Evolutionary conservation across 148 eudicot genomes (phyloP).

Genomic region (Camellia sinensis): DNA sequence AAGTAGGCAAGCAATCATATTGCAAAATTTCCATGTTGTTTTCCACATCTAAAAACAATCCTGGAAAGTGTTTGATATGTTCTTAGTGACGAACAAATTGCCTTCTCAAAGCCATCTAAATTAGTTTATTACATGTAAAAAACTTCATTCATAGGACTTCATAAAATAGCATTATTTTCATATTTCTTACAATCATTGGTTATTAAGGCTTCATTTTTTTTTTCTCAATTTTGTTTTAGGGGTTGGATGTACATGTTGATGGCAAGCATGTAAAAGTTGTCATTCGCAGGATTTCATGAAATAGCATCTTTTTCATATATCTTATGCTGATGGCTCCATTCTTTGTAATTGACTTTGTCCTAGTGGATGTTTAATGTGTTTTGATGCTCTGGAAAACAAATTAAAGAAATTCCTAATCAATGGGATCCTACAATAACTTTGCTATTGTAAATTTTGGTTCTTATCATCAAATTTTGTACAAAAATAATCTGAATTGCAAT

Average conservation of each 20-base stretch:
- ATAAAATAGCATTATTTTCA: background rate
- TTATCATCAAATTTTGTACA: no score
- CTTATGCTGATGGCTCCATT: background rate
- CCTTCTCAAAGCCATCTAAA: no score
- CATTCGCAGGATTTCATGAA: background rate
- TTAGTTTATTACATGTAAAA: background rate
- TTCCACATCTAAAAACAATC: background rate
- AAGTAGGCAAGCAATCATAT: background rate
- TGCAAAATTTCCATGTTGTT: background rate
- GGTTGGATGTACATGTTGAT: background rate
- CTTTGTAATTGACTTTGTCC: slow-evolving; percentile 2
- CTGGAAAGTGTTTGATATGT: no score
- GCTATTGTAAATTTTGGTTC: no score
- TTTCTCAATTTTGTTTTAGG: background rate
- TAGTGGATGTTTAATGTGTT: background rate
- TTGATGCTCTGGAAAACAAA: background rate
- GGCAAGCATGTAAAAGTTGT: background rate
- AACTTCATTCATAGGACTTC: background rate
- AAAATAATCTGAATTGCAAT: no score
- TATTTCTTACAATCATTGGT: background rate
- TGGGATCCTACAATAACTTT: no score
- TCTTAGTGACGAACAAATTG: no score
- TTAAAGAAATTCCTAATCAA: background rate
- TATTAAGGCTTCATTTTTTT: background rate
- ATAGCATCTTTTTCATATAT: background rate